Evolutionary conservation across 139 green algal genomes (phyloP).

Genomic region (Tetradesmus obliquus): DNA sequence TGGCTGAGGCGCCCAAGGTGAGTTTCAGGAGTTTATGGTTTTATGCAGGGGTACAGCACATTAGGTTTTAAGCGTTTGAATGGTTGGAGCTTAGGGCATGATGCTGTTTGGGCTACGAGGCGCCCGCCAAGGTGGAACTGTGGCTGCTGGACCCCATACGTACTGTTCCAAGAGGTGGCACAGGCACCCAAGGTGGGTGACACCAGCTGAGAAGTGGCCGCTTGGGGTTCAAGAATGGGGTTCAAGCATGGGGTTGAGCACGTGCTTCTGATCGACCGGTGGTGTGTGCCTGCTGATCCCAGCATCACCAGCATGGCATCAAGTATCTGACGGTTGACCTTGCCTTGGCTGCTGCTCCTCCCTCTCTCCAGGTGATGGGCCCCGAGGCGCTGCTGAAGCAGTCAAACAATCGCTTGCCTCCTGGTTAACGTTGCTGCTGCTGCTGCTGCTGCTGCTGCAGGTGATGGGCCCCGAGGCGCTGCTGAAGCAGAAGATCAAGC

Average conservation of each 20-base stretch:
- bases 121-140: constrained; percentile 96
- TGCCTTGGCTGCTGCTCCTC: background rate
- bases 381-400: constrained; percentile 84
- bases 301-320: no score
- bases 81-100: no score
- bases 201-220: background rate
- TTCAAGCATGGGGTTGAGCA: no score
- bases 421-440: no score
- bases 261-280: no score
- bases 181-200: constrained; percentile 44
- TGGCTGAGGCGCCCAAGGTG: constrained; percentile 50
- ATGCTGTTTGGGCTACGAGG: constrained; percentile 94
- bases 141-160: constrained; percentile 90
- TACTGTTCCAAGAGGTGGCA: constrained; percentile 86
- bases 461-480: constrained; percentile 86
- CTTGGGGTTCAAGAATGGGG: no score
- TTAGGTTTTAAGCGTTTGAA: no score
- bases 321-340: background rate
- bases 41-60: no score
- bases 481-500: constrained; percentile 82
- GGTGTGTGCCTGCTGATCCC: no score
- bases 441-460: background rate
- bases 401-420: constrained; percentile 55
- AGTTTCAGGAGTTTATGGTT: background rate
- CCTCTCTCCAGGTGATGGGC: constrained; percentile 60